Evolutionary conservation across 331 rosid species (phyloP).

Genomic region (Quercus phellos): DNA sequence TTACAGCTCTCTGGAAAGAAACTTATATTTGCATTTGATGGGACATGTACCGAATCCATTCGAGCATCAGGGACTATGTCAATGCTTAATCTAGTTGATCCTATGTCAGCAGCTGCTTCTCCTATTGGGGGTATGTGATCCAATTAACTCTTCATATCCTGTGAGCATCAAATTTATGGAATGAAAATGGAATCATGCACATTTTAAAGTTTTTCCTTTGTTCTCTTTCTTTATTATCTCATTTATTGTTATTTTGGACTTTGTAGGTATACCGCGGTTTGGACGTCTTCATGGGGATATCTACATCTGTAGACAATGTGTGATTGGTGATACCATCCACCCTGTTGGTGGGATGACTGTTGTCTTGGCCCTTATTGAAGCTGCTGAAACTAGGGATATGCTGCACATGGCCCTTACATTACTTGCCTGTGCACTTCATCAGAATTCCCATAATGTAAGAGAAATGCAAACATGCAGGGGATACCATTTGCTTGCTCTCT

Average conservation of each 20-base stretch:
- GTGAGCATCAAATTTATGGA: not conserved
- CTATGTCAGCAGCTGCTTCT: conserved; percentile 98
- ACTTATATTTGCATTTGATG: conserved; percentile 96
- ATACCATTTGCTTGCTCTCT: conserved; percentile 92
- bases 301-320: conserved; percentile 74
- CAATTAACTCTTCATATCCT: conserved; percentile 21
- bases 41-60: conserved; percentile 71
- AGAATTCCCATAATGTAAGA: conserved; percentile 83
- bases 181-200: not conserved
- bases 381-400: conserved; percentile 95
- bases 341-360: conserved; percentile 92
- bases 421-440: conserved; percentile 89
- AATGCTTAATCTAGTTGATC: conserved; percentile 97
- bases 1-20: conserved; percentile 96
- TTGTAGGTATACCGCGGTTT: conserved; percentile 96
- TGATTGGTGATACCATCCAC: conserved; percentile 82
- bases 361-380: conserved; percentile 90
- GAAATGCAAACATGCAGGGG: conserved; percentile 97
- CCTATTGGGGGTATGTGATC: conserved; percentile 91
- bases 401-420: conserved; percentile 89
- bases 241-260: conserved; percentile 20
- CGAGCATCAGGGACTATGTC: conserved; percentile 76
- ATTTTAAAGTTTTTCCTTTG: not conserved
- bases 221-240: conserved; percentile 2
- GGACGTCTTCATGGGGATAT: conserved; percentile 95